Evolutionary conservation across 495 filamentous ascomycete genomes (phyloP).

Genomic region (Xylaria curta): DNA sequence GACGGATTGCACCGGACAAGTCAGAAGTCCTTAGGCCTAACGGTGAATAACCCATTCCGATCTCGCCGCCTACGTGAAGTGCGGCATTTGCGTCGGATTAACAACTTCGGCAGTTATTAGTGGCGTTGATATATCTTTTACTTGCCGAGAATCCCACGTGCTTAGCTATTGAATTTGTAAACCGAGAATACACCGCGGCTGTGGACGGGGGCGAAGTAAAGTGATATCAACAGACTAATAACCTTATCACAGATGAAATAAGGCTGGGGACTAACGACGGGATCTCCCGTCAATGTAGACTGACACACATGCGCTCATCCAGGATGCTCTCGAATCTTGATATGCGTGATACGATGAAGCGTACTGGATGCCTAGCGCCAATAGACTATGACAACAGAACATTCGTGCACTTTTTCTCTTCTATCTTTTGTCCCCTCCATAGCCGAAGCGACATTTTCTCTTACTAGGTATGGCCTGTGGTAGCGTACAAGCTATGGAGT

Average conservation of each 20-base stretch:
- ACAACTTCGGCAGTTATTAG: neutral
- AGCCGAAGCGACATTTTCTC: too few species aligned
- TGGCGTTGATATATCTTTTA: neutral
- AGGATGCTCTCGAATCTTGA: neutral
- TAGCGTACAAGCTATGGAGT: neutral
- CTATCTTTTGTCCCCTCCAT: neutral
- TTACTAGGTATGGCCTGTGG: neutral
- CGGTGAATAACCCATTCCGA: neutral
- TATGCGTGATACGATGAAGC: neutral
- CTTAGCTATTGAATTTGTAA: neutral
- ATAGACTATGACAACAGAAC: neutral
- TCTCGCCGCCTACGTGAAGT: neutral
- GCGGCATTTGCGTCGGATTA: neutral
- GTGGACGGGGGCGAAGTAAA: neutral
- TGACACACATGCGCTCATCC: too few species aligned
- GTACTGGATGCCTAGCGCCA: neutral
- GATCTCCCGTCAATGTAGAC: neutral
- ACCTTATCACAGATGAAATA: neutral
- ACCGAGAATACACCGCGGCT: too few species aligned
- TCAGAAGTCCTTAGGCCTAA: neutral
- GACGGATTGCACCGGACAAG: too few species aligned
- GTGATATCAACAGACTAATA: neutral
- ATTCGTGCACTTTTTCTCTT: neutral
- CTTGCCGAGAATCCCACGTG: neutral
- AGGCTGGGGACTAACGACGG: neutral